Evolutionary conservation across 495 filamentous ascomycete species (phyloP).

Genomic region (Penicillium taxi): DNA sequence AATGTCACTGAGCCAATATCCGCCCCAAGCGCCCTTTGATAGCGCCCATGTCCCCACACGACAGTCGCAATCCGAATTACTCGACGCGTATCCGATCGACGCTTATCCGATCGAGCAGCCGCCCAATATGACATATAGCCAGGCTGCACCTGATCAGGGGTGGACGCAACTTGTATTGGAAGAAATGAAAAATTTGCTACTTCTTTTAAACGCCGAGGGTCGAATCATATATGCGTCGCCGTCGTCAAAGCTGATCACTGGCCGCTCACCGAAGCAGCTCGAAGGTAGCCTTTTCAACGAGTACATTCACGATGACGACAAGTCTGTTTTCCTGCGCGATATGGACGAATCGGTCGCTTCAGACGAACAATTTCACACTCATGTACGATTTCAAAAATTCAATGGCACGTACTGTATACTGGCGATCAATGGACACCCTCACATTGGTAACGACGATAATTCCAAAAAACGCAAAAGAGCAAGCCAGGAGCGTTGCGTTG

Average conservation of each 20-base stretch:
- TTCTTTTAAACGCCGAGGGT: constrained; percentile 79
- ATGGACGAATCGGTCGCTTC: constrained; percentile 87
- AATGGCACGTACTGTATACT: constrained; percentile 72
- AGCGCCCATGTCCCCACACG: too few species aligned
- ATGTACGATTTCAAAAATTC: constrained; percentile 77
- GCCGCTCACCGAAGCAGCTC: constrained; percentile 61
- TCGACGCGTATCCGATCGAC: too few species aligned
- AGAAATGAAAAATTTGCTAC: constrained; percentile 81
- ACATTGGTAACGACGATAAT: constrained; percentile 61
- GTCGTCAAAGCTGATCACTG: constrained; percentile 69
- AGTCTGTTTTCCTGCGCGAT: constrained; percentile 73
- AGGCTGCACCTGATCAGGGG: constrained; percentile 67
- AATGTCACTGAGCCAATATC: too few species aligned
- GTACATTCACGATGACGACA: constrained; percentile 84
- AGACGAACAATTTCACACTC: constrained; percentile 70
- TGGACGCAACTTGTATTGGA: constrained; percentile 86
- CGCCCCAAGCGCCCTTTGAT: too few species aligned
- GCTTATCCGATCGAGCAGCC: too few species aligned
- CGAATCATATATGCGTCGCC: constrained; percentile 78
- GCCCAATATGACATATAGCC: too few species aligned
- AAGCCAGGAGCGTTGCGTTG: constrained; percentile 64
- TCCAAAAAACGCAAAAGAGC: constrained; percentile 42
- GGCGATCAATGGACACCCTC: constrained; percentile 86
- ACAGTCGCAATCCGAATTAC: constrained; percentile 36
- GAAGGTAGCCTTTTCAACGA: constrained; percentile 66